These are phyloP conservation scores for Nissolia schottii DNA, from an alignment of 306 rosid genomes.

Conservation along the genomic window DNA sequence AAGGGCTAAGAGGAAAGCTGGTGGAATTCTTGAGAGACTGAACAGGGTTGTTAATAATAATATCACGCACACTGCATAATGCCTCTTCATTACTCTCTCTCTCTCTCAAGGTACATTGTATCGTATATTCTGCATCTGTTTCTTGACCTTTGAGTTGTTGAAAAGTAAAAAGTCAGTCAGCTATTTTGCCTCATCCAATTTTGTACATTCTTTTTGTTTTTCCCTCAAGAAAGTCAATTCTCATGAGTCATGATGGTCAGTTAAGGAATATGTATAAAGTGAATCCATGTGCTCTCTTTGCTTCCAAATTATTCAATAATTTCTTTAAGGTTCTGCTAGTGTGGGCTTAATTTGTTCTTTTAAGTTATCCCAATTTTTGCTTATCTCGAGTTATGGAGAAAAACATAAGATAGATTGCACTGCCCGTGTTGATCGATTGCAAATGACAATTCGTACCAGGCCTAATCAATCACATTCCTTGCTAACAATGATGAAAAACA, in stretches of 20 bases:
- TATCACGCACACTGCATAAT: constrained; percentile 78
- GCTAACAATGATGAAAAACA: neutral
- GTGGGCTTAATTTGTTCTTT: neutral
- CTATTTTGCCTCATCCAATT: constrained; percentile 30
- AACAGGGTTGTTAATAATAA: constrained; percentile 68
- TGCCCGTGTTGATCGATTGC: neutral
- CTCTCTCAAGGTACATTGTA: constrained; percentile 14
- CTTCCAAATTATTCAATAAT: neutral
- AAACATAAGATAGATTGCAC: neutral
- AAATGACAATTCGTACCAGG: neutral
- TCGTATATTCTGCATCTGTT: constrained; percentile 63
- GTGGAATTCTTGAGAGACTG: constrained; percentile 83
- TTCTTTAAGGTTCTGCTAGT: constrained; percentile 6
- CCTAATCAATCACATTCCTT: neutral
- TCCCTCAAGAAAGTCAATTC: constrained; percentile 23
- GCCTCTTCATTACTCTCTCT: constrained; percentile 10
- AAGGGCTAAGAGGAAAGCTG: constrained; percentile 88
- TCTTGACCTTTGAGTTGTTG: constrained; percentile 12
- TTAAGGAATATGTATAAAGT: constrained; percentile 40
- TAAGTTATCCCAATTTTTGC: constrained; percentile 2
- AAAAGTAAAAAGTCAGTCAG: constrained; percentile 14
- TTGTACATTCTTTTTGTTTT: constrained; percentile 44
- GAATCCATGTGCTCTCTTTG: constrained; percentile 21
- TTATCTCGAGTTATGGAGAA: neutral
- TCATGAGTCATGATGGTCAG: constrained; percentile 35